Percentiles rank a stretch among this genome's conserved stretches.
These are phyloP conservation scores for Vitis hybrid DNA, from an alignment of 177 flowering plant genomes.

Conservation along the genomic window DNA sequence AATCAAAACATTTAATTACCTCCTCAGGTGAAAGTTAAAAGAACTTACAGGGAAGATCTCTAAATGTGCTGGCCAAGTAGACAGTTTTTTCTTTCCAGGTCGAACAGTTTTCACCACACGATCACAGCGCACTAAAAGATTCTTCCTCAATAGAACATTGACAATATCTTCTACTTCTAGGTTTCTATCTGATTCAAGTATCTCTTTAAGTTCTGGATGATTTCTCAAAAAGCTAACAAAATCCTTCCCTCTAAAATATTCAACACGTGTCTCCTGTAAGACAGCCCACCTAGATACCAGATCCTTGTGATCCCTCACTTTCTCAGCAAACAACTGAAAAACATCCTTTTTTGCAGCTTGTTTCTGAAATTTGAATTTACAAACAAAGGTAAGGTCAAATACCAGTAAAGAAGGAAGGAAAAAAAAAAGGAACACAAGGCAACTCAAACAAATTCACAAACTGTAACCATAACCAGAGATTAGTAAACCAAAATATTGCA, in stretches of 20 bases:
- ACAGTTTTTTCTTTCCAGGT: constrained; percentile 95
- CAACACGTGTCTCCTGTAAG: constrained; percentile 95
- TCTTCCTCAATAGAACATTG: constrained; percentile 59
- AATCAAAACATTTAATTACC: neutral
- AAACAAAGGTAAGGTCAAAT: neutral
- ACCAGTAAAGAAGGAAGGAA: neutral
- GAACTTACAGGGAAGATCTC: constrained; percentile 83
- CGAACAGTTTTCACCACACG: constrained; percentile 96
- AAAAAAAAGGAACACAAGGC: neutral
- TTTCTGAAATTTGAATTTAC: constrained; percentile 42
- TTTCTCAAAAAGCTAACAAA: constrained; percentile 75
- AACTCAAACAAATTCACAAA: neutral
- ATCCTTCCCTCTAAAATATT: constrained; percentile 93
- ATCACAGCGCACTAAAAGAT: constrained; percentile 88
- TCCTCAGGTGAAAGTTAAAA: neutral
- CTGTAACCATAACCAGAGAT: no score
- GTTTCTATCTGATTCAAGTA: constrained; percentile 65
- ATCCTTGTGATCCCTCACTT: constrained; percentile 89
- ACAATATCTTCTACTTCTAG: constrained; percentile 80
- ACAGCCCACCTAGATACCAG: constrained; percentile 96
- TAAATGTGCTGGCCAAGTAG: constrained; percentile 97
- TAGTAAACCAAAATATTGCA: no score
- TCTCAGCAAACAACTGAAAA: constrained; percentile 91
- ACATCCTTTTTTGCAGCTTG: constrained; percentile 78
- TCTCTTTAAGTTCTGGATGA: constrained; percentile 74